These are phyloP conservation scores for Macrotyloma uniflorum DNA, from an alignment of 306 rosid species.

Conservation along the genomic window DNA sequence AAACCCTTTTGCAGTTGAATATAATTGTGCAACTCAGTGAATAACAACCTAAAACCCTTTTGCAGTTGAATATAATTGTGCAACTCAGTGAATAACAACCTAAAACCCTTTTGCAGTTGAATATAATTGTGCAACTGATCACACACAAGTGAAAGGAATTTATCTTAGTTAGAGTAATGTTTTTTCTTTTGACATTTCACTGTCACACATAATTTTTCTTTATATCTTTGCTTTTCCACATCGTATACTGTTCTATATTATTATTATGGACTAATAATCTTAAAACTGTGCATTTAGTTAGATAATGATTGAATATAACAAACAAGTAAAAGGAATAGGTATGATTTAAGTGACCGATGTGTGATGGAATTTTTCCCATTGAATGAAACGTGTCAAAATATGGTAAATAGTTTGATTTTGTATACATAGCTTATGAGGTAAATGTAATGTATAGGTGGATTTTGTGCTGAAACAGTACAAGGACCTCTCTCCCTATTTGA, in stretches of 20 bases:
- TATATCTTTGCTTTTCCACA: too few relatives aligned
- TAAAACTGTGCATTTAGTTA: neutral
- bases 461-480: constrained; percentile 31
- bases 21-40: neutral
- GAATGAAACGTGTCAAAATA: neutral
- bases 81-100: neutral
- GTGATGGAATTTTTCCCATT: neutral
- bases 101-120: neutral
- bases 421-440: neutral
- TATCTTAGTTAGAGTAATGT: neutral
- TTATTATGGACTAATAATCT: neutral
- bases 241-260: too few relatives aligned
- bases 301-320: neutral
- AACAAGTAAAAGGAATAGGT: neutral
- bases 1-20: neutral
- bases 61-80: neutral
- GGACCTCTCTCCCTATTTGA: constrained; percentile 30
- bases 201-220: neutral
- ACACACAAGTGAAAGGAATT: neutral
- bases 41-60: neutral
- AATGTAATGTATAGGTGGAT: neutral
- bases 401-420: neutral
- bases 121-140: neutral
- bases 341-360: neutral
- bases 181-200: too few relatives aligned